Evolutionary conservation across 345 rosid genomes (phyloP).

Genomic region (Psidium guajava): DNA sequence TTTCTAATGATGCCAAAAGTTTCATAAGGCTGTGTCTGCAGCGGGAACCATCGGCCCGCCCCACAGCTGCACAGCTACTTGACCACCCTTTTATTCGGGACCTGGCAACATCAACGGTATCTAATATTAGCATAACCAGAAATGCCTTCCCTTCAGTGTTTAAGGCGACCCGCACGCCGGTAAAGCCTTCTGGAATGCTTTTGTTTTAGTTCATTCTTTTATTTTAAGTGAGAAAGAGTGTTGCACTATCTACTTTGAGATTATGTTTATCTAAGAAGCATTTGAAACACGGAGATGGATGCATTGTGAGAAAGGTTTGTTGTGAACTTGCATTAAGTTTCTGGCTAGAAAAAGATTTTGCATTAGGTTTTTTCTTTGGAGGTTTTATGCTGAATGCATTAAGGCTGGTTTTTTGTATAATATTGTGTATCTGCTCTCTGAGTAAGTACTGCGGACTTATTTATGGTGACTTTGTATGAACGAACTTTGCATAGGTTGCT

Average conservation of each 20-base stretch:
- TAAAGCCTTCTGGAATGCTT: conserved; percentile 9
- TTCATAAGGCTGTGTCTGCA: conserved; percentile 79
- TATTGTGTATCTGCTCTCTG: neutral
- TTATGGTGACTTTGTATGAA: neutral
- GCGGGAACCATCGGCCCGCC: conserved; percentile 75
- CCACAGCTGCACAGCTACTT: conserved; percentile 62
- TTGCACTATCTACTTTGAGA: neutral
- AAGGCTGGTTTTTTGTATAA: neutral
- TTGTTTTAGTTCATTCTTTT: neutral
- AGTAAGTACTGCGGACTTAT: neutral
- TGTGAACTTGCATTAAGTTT: neutral
- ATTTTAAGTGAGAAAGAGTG: neutral
- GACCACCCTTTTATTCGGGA: conserved; percentile 77
- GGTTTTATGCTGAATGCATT: neutral
- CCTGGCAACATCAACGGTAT: conserved; percentile 37
- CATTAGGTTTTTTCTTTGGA: neutral
- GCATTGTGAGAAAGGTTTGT: neutral
- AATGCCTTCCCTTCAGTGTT: conserved; percentile 42
- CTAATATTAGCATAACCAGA: conserved; percentile 32
- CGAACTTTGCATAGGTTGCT: neutral
- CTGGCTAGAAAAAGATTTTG: neutral
- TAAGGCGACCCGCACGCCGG: conserved; percentile 73
- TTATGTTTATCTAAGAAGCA: neutral
- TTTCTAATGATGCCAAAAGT: conserved; percentile 75
- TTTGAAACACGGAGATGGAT: neutral